Percentiles rank a stretch among this genome's conserved stretches.
phyloP scores from a whole-genome alignment of 208 protist genomes.

The Crithidia brevicula region DNA sequence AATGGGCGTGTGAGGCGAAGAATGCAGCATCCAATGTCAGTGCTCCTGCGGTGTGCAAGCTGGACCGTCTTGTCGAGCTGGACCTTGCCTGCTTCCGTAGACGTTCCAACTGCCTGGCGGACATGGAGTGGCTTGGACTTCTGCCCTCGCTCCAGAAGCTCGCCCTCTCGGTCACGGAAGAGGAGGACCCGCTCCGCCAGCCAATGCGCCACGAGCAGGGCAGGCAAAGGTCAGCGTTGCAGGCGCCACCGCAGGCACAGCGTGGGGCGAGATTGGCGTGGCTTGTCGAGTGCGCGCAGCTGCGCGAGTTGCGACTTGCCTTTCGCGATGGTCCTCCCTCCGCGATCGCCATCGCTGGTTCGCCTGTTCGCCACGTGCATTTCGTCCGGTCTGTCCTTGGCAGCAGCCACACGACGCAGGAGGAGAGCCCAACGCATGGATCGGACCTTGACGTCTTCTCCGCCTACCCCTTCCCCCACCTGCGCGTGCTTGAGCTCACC shows the following conservation, averaged over 20 bases:
- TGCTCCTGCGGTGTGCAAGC: background rate
- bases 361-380: too few species aligned
- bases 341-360: too few species aligned
- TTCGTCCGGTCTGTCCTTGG: too few species aligned
- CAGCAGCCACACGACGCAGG: background rate
- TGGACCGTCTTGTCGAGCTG: background rate
- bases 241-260: background rate
- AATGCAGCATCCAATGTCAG: too few species aligned
- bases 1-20: background rate
- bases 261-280: slow-evolving; percentile 16
- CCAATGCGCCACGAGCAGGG: background rate
- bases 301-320: slow-evolving; percentile 19
- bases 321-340: slow-evolving; percentile 8
- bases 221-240: background rate
- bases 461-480: slow-evolving; percentile 1
- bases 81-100: slow-evolving; percentile 14
- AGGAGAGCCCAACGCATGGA: too few species aligned
- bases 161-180: background rate
- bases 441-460: background rate
- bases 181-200: background rate
- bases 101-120: slow-evolving; percentile 2
- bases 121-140: slow-evolving; percentile 3
- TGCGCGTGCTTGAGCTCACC: slow-evolving; percentile 1
- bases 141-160: slow-evolving; percentile 5
- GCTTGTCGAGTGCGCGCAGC: slow-evolving; percentile 1